Base-by-base conservation (phyloP, 2,329 filamentous ascomycete genomes). In the Chalaropsis ovoidea region DNA sequence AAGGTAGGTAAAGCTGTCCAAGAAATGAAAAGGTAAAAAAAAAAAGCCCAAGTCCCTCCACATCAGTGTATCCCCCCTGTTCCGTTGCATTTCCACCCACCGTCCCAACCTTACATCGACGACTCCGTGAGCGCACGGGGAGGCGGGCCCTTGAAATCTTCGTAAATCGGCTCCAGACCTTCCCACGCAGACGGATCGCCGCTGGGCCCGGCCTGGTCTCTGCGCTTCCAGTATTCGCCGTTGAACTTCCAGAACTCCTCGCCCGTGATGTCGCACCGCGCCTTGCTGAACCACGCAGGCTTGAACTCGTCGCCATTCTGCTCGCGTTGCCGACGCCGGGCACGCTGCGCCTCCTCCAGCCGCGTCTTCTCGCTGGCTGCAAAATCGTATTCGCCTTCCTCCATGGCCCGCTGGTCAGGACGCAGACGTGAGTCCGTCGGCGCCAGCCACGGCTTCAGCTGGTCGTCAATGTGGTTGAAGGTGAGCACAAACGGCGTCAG, bases 361-460 rank as follows among this genome's bases (percentile, higher is more conserved):
- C 94, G 82, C 72, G 93, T 94, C 83, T 99, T 99, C 79, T 99
- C 94, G 4, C 83, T 84, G 0, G 93, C 94, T 1, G 94, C 94
- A 67, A 94, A 81, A 72, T 97, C 93, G 73, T 99, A 99, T 75
- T 92, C 85, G n/a, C 93, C 94, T 68, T 97, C 92, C 74, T 99
- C 94, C 94, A 99, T 99, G 1, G 94, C 94, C 11, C 94, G 83
- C 77, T 99, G 94, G 75, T 99, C 94, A 0, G 94, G 93, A 39
- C 94, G 82, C 41, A 96, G 79, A n/a, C 94, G 82, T 1, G 93
- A 95, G 74, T 99, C 94, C 0, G 94, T 99, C 0, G 94, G 94
- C 45, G 94, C 89, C 17, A 99, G 78, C 77, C 87, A 85, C 3
- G 87, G 83, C 63, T 77, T 79, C 19, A 99, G 80, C n/a, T 83